A percentile compares a stretch with the other conserved stretches of the same genome.
These are phyloP conservation scores for Lagenaria siceraria DNA, from an alignment of 306 rosid species.

Conservation along the genomic window DNA sequence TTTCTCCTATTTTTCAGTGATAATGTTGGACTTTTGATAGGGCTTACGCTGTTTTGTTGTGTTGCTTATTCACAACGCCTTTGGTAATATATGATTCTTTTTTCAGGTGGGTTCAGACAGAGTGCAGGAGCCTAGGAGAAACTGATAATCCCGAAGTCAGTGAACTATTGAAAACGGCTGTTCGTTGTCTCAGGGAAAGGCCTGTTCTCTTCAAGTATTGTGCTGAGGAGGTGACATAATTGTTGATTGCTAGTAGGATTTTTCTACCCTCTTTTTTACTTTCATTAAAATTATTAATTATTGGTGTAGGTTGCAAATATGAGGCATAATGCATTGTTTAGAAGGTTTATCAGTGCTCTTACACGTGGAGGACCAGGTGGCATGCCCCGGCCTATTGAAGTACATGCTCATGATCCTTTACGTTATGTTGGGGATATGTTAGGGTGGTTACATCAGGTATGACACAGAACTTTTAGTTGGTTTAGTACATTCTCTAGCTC, in stretches of 20 bases:
- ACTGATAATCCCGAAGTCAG: slow-evolving; percentile 88
- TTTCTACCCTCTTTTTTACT: neutral
- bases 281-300: neutral
- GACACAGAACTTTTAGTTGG: slow-evolving; percentile 14
- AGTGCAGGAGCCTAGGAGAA: slow-evolving; percentile 82
- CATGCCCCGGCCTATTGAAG: slow-evolving; percentile 98
- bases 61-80: neutral
- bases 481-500: slow-evolving; percentile 13
- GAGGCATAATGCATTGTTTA: slow-evolving; percentile 92
- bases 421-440: slow-evolving; percentile 96
- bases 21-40: neutral
- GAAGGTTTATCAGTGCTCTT: slow-evolving; percentile 95
- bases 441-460: slow-evolving; percentile 94
- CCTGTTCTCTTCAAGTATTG: slow-evolving; percentile 94
- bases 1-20: neutral
- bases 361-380: slow-evolving; percentile 99
- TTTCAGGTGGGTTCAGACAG: slow-evolving; percentile 97
- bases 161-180: slow-evolving; percentile 77
- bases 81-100: slow-evolving; percentile 5
- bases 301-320: slow-evolving; percentile 77
- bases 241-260: slow-evolving; percentile 1
- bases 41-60: neutral
- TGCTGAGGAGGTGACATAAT: slow-evolving; percentile 82
- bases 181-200: slow-evolving; percentile 86
- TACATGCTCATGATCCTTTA: slow-evolving; percentile 95